Evolutionary conservation across 2,329 filamentous ascomycete species (phyloP).

Genomic region (Diaporthe vexans): DNA sequence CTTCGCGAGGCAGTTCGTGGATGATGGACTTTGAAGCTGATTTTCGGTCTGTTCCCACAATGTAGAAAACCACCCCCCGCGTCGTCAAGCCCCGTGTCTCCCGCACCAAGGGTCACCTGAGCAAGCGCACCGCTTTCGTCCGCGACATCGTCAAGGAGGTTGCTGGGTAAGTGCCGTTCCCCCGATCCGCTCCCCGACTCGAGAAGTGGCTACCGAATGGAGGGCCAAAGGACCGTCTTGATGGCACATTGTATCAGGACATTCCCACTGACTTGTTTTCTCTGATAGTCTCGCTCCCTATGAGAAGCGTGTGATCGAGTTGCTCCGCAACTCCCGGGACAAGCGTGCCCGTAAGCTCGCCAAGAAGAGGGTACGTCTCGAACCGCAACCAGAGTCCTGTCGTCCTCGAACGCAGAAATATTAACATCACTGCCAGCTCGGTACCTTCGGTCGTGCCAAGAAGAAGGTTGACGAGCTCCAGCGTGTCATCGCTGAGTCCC

Average conservation of each 20-base stretch:
- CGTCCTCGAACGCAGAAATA: neutral
- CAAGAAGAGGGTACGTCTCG: conserved; percentile 92
- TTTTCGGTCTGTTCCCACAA: conserved; percentile 49
- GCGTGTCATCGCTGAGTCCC: conserved; percentile 96
- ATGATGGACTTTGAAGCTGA: conserved; percentile 72
- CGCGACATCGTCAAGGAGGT: conserved; percentile 99
- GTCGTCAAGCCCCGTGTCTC: conserved; percentile 84
- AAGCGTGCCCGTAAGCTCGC: conserved; percentile 99
- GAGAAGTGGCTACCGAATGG: neutral
- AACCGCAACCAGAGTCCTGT: neutral
- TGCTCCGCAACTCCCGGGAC: conserved; percentile 99
- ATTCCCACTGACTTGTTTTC: conserved; percentile 37
- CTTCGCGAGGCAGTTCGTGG: conserved; percentile 58
- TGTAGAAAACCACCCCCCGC: conserved; percentile 86
- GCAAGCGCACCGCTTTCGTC: conserved; percentile 97
- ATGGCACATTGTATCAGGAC: neutral
- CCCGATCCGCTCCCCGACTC: neutral
- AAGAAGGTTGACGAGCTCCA: conserved; percentile 99
- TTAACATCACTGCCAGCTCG: conserved; percentile 75
- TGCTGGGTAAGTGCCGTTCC: conserved; percentile 77
- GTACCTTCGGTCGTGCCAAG: conserved; percentile 99
- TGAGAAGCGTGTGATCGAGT: conserved; percentile 98
- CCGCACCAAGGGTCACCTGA: conserved; percentile 93
- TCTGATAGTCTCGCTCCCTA: conserved; percentile 83
- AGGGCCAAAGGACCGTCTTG: neutral